Evolutionary conservation across 208 protist species (phyloP).

Genomic region (Crithidia mellificae): DNA sequence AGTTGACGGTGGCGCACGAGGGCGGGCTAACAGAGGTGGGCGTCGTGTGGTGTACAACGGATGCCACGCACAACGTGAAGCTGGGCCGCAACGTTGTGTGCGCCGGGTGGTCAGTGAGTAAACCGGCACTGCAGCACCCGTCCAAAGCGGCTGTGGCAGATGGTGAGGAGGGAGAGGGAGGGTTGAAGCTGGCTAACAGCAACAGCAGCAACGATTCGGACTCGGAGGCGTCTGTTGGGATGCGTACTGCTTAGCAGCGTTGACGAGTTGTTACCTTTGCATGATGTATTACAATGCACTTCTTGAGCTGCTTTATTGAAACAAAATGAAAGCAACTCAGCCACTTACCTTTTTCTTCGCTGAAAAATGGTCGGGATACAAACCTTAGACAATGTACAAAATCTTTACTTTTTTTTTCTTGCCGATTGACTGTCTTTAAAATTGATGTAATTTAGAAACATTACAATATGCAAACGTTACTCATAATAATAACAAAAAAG

Average conservation of each 20-base stretch:
- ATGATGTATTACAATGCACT: too few species aligned
- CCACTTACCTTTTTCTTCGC: too few species aligned
- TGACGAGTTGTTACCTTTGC: too few species aligned
- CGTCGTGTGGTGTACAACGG: constrained; percentile 43
- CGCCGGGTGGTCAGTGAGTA: constrained; percentile 30
- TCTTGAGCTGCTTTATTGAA: constrained; percentile 1
- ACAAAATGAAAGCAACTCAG: too few species aligned
- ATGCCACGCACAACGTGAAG: constrained; percentile 14
- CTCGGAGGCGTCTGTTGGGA: not conserved
- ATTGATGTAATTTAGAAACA: too few species aligned
- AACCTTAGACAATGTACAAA: too few species aligned
- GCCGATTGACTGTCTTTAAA: too few species aligned
- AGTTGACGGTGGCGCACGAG: constrained; percentile 50
- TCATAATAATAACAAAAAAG: too few species aligned
- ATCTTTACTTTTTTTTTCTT: too few species aligned
- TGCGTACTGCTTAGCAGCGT: constrained; percentile 4
- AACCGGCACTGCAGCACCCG: constrained; percentile 23
- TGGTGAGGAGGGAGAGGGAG: not conserved
- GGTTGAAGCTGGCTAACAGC: not conserved
- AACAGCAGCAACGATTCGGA: not conserved
- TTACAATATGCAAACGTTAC: too few species aligned
- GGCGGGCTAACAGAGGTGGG: constrained; percentile 39
- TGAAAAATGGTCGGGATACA: too few species aligned
- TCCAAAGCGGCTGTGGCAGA: not conserved
- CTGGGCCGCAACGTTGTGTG: constrained; percentile 31